Evolutionary conservation across 371 early-diverging fungal genomes (phyloP).

Genomic region (Dinochytrium kinnereticum): DNA sequence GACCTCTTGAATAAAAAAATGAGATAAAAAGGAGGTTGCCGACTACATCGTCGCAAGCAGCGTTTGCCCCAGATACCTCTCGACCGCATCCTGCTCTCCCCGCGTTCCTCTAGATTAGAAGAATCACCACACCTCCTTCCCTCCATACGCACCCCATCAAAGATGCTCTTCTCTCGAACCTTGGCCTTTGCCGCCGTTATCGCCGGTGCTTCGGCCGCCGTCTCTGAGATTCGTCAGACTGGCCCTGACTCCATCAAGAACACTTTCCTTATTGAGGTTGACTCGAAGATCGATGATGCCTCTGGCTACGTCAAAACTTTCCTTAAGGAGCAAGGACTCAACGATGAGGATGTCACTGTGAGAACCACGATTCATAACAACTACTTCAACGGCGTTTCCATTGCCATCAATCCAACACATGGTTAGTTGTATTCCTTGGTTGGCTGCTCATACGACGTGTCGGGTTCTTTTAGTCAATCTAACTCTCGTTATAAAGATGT

Average conservation of each 20-base stretch:
- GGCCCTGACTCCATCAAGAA: neutral
- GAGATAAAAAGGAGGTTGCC: too few relatives aligned
- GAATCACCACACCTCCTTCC: too few relatives aligned
- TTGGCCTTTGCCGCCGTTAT: too few relatives aligned
- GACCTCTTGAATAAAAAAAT: too few relatives aligned
- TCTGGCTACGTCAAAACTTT: neutral
- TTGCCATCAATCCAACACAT: neutral
- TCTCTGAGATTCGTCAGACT: neutral
- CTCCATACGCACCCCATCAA: too few relatives aligned
- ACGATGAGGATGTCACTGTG: neutral
- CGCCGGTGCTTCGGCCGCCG: too few relatives aligned
- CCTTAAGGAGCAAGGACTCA: neutral
- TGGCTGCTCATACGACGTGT: neutral
- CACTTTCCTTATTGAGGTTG: neutral
- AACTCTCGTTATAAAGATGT: neutral
- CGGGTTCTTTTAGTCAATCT: neutral
- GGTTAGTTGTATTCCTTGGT: neutral
- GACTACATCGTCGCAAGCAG: too few relatives aligned
- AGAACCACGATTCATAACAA: neutral
- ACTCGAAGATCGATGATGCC: neutral
- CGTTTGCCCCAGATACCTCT: too few relatives aligned
- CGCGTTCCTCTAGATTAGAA: too few relatives aligned
- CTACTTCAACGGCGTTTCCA: constrained; percentile 1
- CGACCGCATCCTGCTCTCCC: too few relatives aligned
- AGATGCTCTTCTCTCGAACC: too few relatives aligned